Base-by-base conservation (phyloP, 768 basidiomycete genomes). In the Goffeauzyma gilvescens region DNA sequence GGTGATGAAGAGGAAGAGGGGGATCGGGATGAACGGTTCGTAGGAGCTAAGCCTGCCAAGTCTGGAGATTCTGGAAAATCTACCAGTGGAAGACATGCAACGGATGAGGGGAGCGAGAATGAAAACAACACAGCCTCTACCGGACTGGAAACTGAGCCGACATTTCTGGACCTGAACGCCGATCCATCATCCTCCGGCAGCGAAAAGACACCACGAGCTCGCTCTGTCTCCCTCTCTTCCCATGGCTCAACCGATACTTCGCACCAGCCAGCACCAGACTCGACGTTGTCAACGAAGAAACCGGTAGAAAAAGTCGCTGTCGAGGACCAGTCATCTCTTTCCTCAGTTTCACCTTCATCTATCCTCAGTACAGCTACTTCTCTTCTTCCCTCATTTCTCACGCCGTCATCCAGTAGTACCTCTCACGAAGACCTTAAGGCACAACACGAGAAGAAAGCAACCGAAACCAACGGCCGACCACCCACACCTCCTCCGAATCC, bases 161-260 rank as follows among this genome's bases (percentile, higher is more conserved):
- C 89, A 34, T 84, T 80, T 54, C 68, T 93, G 40, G 85, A 93
- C 61, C 71, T 93, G 33, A 68, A 90, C 56, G 81, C 76, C 20
- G 14, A 43, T 18, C 40, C 43, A 3, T 41, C 44, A 14, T 40
- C 46, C n/a, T n/a, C 3, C n/a, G 22, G 10, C n/a, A 15, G 17
- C 22, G 23, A 24, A 26, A 24, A 24, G 4, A n/a, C 22, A n/a
- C 9, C 9, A 9, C 28, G 28, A 30, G 28, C 28, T 30, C 28
- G 13, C 14, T 13, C 40, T 22, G 2, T 9, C 2, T 21, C 24
- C 20, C 17, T 12, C 9, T 5, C 30, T 20, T 44, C 33, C 26
- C 20, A 1, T 4, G 14, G 15, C 40, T 15, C 20, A n/a, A 30
- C 8, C 28, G n/a, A 30, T 30, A 30, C 28, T 30, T n/a, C 28